phyloP scores from a whole-genome alignment of 2,329 filamentous ascomycete genomes.

The Bipolaris bicolor region DNA sequence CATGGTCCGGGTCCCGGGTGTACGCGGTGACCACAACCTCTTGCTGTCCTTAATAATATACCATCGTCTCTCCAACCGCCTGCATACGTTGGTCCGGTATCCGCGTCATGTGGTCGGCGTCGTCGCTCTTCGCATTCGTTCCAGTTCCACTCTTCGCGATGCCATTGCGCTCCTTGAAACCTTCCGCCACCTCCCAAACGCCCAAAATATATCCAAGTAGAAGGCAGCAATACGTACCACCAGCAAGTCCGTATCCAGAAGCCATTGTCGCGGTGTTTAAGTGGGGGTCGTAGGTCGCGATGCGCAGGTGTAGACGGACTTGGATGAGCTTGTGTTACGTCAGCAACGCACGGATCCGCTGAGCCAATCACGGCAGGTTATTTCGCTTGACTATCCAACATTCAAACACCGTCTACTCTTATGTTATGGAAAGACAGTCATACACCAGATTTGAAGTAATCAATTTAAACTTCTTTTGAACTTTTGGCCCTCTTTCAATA shows the following conservation, averaged over 20 bases:
- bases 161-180: conserved; percentile 26
- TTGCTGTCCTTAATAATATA: rapidly evolving
- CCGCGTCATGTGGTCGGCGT: not conserved
- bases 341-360: conserved; percentile 10
- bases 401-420: not conserved
- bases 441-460: too few species aligned
- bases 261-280: conserved; percentile 64
- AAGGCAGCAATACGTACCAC: conserved; percentile 63
- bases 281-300: conserved; percentile 29
- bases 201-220: not conserved
- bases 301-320: conserved; percentile 9
- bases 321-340: conserved; percentile 19
- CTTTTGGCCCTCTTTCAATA: too few species aligned
- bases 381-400: not conserved
- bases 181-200: conserved; percentile 18
- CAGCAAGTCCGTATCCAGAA: conserved; percentile 81
- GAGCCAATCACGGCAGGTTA: not conserved
- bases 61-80: rapidly evolving
- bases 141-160: conserved; percentile 16
- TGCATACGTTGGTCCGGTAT: not conserved
- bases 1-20: not conserved
- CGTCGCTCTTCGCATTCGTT: conserved; percentile 10
- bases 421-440: not conserved
- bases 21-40: not conserved
- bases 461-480: too few species aligned